Evolutionary conservation across 176 grass and related monocot species (phyloP).

Genomic region (barley (Hordeum vulgare)): DNA sequence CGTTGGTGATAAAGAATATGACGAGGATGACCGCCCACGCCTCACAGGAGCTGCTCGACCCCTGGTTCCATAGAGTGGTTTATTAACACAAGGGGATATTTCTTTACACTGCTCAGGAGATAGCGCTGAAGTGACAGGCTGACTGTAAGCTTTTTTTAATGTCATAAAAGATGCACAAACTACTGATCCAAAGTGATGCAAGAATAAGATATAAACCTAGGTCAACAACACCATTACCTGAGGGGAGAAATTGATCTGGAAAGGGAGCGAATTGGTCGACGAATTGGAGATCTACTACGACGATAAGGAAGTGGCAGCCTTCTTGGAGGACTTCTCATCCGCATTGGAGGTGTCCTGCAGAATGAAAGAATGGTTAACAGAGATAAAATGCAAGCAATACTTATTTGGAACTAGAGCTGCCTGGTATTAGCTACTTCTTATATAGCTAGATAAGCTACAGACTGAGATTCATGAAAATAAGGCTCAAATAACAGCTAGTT

Average conservation of each 20-base stretch:
- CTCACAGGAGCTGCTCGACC: slow-evolving; percentile 50
- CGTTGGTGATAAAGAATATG: slow-evolving; percentile 68
- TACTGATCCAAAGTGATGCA: slow-evolving; percentile 13
- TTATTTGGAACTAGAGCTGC: neutral
- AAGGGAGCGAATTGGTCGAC: slow-evolving; percentile 42
- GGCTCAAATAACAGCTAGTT: neutral
- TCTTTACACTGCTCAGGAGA: neutral
- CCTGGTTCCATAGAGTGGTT: slow-evolving; percentile 33
- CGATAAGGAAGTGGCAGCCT: slow-evolving; percentile 57
- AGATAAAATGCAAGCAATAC: neutral
- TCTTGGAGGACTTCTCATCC: slow-evolving; percentile 63
- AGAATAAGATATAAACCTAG: neutral
- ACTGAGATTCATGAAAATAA: neutral
- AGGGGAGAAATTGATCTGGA: slow-evolving; percentile 46
- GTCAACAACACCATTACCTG: slow-evolving; percentile 37
- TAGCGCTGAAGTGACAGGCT: neutral
- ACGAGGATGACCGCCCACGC: slow-evolving; percentile 56
- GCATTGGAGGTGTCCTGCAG: slow-evolving; percentile 64
- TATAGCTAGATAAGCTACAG: neutral
- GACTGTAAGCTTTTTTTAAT: neutral
- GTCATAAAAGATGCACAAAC: neutral
- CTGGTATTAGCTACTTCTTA: no score
- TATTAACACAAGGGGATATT: no score
- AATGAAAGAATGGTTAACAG: neutral
- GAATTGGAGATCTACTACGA: slow-evolving; percentile 47